phyloP scores from a whole-genome alignment of 176 grass and related monocot species.

The Poa annua region DNA sequence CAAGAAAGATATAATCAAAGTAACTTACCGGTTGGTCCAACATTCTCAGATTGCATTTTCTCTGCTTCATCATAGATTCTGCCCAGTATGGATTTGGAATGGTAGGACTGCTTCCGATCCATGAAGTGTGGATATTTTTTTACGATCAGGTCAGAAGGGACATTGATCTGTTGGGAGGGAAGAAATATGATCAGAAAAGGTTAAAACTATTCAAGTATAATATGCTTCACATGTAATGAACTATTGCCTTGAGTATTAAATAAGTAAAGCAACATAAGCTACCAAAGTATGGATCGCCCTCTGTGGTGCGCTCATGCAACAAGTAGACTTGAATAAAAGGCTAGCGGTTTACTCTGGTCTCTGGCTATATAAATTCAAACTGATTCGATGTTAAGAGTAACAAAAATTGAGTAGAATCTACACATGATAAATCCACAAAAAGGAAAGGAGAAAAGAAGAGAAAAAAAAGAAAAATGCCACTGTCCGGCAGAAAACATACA shows the following conservation, averaged over 20 bases:
- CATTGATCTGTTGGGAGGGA: conserved; percentile 47
- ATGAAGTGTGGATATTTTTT: conserved; percentile 75
- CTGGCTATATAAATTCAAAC: not conserved
- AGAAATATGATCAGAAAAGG: not conserved
- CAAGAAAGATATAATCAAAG: conserved; percentile 19
- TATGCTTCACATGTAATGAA: not conserved
- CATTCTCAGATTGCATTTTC: conserved; percentile 42
- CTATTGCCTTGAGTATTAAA: conserved; percentile 13
- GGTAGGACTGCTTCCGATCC: conserved; percentile 42
- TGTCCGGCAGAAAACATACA: not conserved
- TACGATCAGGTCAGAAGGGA: conserved; percentile 44
- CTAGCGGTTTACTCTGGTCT: not conserved
- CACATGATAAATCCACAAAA: not conserved
- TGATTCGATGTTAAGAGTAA: not conserved
- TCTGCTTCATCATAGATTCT: conserved; percentile 62
- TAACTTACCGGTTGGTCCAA: conserved; percentile 45
- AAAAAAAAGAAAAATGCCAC: not conserved
- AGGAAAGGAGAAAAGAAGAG: not conserved
- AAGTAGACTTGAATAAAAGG: not conserved
- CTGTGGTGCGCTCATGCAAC: not conserved
- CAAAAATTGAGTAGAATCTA: not conserved
- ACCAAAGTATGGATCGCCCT: not conserved
- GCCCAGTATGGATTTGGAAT: conserved; percentile 63
- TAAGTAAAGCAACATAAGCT: not conserved
- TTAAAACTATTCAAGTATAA: not conserved